Percentiles rank a stretch among this genome's conserved stretches.
Evolutionary conservation across 2,329 filamentous ascomycete genomes (phyloP).

Genomic region (Sphaerostilbella broomeana): DNA sequence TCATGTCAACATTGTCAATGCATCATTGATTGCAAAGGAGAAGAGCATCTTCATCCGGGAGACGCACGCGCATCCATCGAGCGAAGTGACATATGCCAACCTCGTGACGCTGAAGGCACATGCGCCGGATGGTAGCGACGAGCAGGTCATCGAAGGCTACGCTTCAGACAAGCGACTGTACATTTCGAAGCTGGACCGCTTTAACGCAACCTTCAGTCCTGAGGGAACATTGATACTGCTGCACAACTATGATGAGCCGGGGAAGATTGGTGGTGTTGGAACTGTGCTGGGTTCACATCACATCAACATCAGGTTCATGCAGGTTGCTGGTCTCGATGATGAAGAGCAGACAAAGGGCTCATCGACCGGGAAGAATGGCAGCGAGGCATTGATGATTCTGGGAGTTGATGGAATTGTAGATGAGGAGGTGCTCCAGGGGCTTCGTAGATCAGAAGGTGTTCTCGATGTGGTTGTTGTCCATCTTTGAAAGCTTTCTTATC

Average conservation of each 20-base stretch:
- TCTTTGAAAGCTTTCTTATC: slow-evolving; percentile 24
- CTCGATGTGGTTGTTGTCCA: slow-evolving; percentile 48
- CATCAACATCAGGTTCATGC: slow-evolving; percentile 78
- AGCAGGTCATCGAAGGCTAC: slow-evolving; percentile 57
- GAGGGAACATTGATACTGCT: slow-evolving; percentile 70
- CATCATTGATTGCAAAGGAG: slow-evolving; percentile 65
- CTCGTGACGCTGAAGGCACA: slow-evolving; percentile 62
- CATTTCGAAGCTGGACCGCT: slow-evolving; percentile 67
- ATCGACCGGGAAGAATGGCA: slow-evolving; percentile 19
- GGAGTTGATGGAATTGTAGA: slow-evolving; percentile 62
- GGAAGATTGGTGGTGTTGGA: slow-evolving; percentile 77
- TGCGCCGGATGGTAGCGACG: slow-evolving; percentile 23
- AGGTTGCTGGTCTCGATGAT: slow-evolving; percentile 51
- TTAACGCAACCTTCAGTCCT: slow-evolving; percentile 66
- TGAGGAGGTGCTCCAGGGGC: slow-evolving; percentile 44
- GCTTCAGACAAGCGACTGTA: slow-evolving; percentile 57
- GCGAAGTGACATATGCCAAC: slow-evolving; percentile 59
- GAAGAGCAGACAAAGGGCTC: slow-evolving; percentile 15
- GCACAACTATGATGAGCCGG: slow-evolving; percentile 73
- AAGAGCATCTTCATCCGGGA: slow-evolving; percentile 74
- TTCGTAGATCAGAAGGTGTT: slow-evolving; percentile 46
- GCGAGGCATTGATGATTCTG: slow-evolving; percentile 71
- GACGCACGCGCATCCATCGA: slow-evolving; percentile 55
- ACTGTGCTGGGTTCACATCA: slow-evolving; percentile 60
- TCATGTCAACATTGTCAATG: slow-evolving; percentile 79